Base-by-base conservation (phyloP, 1,284 basidiomycete genomes). In the Microbotryum silenes-acaulis region DNA sequence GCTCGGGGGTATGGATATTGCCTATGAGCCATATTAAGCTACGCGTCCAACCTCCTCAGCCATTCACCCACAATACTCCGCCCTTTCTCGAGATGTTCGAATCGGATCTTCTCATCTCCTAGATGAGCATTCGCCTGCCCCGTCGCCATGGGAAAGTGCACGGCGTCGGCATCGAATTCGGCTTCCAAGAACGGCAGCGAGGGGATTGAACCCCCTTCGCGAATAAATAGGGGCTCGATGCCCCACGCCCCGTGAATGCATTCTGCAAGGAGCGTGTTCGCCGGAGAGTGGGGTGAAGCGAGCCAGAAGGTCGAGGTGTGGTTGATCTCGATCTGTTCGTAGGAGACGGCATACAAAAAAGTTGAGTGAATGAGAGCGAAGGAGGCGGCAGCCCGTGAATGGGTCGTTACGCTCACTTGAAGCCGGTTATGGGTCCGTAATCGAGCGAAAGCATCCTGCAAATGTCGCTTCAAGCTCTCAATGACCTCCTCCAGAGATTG, bases 131-230 rank as follows among this genome's bases (percentile, higher is more conserved):
- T 85, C 71, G 90, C 89, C 83, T 88, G 72, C 21, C 57, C 87
- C 72, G 90, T 87, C 0, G 90, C 91, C 78, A 94, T 85, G 0
- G 91, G 91, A 4, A 94, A 79, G 74, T 94, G 91, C 18, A 94
- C 79, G 0, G 89, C 89, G 58, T 83, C 75, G 0, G 79, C 80
- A 4, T 72, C 72, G 54, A 98, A 91, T 72, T 87, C 86, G 72
- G 93, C 90, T 75, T 97, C 94, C 3, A 98, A 79, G 75, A 86
- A 92, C 0, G 91, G 91, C 1, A 97, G 55, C 49, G 44, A 60
- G 20, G 60, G 62, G 49, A 64, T 60, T 61, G 54, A 68, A 25
- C 94, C 94, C 72, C 94, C 94, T 79, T 98, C 94, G 49, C 92
- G 81, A 60, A 96, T 94, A 54, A 87, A 84, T 66, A 97, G 77